Conservation (phyloP, 108 stramenopile genomes). For the Skeletonema menzelii region DNA sequence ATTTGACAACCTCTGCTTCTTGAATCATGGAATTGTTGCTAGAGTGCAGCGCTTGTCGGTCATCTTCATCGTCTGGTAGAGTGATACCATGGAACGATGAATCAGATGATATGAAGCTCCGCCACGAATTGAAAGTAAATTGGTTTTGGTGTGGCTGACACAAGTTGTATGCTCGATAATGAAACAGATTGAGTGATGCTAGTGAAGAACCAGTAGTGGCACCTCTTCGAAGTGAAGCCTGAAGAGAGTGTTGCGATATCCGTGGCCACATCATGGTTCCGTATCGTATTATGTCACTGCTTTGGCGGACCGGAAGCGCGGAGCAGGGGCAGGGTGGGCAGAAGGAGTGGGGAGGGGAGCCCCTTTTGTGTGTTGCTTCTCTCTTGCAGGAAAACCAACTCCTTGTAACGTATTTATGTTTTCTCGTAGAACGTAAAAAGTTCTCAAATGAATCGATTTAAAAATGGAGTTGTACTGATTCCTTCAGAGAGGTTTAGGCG, state of each 20-base stretch:
- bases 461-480: too few species aligned
- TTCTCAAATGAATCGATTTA: too few species aligned
- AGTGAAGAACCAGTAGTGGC: neutral
- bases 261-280: neutral
- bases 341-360: too few species aligned
- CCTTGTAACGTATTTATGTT: too few species aligned
- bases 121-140: neutral
- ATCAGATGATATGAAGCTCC: neutral
- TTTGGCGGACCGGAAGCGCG: too few species aligned
- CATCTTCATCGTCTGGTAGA: neutral
- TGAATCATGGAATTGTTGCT: conserved; percentile 1
- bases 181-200: neutral
- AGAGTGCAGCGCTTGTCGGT: neutral
- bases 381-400: too few species aligned
- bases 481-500: too few species aligned
- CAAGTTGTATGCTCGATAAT: neutral
- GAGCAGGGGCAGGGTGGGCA: too few species aligned
- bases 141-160: neutral
- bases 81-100: neutral
- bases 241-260: neutral
- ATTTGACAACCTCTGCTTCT: conserved; percentile 37
- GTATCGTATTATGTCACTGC: too few species aligned
- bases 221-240: neutral
- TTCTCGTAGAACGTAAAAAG: too few species aligned
- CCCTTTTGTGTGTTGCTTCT: too few species aligned